Evolutionary conservation across 352 stramenopile species (phyloP), one percentile per base, ranked within the genome.

Genomic region (Globisporangium takayamanum): DNA sequence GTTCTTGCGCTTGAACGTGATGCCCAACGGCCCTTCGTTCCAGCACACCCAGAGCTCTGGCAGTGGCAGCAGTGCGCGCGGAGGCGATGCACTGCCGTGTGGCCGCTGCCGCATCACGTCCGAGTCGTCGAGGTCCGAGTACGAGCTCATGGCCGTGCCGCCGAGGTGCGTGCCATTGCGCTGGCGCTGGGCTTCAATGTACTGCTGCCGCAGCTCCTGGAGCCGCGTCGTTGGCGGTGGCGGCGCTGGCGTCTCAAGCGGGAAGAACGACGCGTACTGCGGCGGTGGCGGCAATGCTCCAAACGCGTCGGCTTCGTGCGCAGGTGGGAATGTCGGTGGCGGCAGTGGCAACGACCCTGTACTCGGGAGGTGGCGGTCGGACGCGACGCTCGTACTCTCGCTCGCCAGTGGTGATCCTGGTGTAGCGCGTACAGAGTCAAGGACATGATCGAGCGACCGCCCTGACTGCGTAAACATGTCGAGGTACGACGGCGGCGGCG

Each of bases 1-100:
- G 51, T 89, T 80, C 54, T 82, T 88, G 53, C 79, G 78, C 52
- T 88, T 88, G 57, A 93, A 91, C 33, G 83, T 91, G 51, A 93
- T 89, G 10, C 83, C 83, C 11, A 93, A 64, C 1, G 83, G 79
- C 0, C 80, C 83, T 48, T 91, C 77, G 26, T 57, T 76, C 83
- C 83, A 93, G 28, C 78, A 76, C 18, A 93, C 74, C 72, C 76
- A 88, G 1, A 91, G 65, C 57, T 90, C 78, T 2, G 80, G 83
- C 18, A 65, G 47, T 12, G 76, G 72, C 30, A 78, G 55, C 18
- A 57, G 65, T 16, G 55, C 36, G 12, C n/a, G 37, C 7, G 39
- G 47, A 18, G 56, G 47, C 33, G 45, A 28, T 7, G 50, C 30
- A n/a, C 48, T 20, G 11, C 36, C 28, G 44, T 70, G 63, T 16